Conservation (phyloP, 371 early-diverging fungal genomes). For the Batkoa obscura region DNA sequence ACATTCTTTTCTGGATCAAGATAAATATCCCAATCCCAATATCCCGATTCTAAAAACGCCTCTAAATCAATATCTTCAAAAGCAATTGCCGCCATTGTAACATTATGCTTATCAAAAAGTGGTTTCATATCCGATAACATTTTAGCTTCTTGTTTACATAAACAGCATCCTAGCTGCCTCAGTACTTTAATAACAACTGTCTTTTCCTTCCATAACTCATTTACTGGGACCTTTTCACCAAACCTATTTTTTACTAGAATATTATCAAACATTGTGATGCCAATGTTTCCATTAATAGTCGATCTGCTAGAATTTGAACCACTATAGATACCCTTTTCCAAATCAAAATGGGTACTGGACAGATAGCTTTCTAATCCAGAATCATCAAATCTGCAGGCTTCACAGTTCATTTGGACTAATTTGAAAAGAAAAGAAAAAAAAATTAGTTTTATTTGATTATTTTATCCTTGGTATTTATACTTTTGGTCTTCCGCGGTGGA, state of each 20-base stretch:
- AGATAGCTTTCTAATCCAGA: too few relatives aligned
- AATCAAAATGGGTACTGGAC: too few relatives aligned
- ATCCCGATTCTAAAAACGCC: neutral
- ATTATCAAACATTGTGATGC: neutral
- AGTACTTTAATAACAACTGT: constrained; percentile 1
- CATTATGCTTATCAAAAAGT: neutral
- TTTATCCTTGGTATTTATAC: too few relatives aligned
- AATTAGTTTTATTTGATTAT: too few relatives aligned
- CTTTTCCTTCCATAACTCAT: neutral
- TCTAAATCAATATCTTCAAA: constrained; percentile 2
- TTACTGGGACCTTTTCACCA: neutral
- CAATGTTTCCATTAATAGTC: too few relatives aligned
- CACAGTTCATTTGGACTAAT: too few relatives aligned
- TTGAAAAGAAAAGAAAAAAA: too few relatives aligned
- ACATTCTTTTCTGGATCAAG: constrained; percentile 1
- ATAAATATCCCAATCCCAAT: constrained; percentile 5
- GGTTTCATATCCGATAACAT: constrained; percentile 1
- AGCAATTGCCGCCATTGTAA: constrained; percentile 1
- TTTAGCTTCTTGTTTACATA: neutral
- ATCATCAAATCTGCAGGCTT: too few relatives aligned
- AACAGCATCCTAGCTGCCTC: neutral
- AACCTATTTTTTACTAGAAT: neutral
- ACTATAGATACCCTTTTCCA: too few relatives aligned
- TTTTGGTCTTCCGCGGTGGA: too few relatives aligned
- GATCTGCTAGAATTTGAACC: too few relatives aligned